Base-by-base conservation (phyloP, 306 rosid species). In the Begonia masoniana region DNA sequence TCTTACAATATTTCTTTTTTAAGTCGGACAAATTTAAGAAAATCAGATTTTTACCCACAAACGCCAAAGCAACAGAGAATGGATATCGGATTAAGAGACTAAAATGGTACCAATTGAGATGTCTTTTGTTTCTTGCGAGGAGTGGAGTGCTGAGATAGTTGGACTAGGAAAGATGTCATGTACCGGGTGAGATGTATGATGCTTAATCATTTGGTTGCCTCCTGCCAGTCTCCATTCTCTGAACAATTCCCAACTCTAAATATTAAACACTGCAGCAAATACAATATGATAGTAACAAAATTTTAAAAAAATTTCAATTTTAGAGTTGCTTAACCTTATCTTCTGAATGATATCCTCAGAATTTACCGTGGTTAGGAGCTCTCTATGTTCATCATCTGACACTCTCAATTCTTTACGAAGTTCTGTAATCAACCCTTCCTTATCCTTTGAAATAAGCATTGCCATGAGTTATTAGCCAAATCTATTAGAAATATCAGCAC, bases 161-260 rank as follows among this genome's bases (percentile, higher is more conserved):
- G 96, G 89, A 72, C 89, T 78, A 17, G 99, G 89, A 52, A 75
- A 56, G 55, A 76, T 69, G 62, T 69, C 77, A 62, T 31, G 9
- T 0, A 31, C 39, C 2, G 39, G 39, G 9, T 5, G 39, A 31
- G 39, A 31, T 31, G 39, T 5, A 31, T 31, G 39, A 31, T 55
- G 76, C 55, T 81, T 76, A 52, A 82, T 67, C 55, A 72, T 85
- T 69, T 77, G 93, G 72, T 70, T 70, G 56, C 79, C 78, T 56
- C 85, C 82, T 21, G 78, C 77, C 69, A 75, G 88, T 72, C 95
- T 83, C 99, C 99, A 92, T 60, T 92, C 96, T 72, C 99, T 92
- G 71, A 58, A 54, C 16, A 64, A 64, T 52, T 42, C 43, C 35
- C 69, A 68, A 49, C 21, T 65, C 17, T 62, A 62, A 42, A 64